Base-by-base conservation (phyloP, 768 basidiomycete species). In the Saitozyma podzolica region DNA sequence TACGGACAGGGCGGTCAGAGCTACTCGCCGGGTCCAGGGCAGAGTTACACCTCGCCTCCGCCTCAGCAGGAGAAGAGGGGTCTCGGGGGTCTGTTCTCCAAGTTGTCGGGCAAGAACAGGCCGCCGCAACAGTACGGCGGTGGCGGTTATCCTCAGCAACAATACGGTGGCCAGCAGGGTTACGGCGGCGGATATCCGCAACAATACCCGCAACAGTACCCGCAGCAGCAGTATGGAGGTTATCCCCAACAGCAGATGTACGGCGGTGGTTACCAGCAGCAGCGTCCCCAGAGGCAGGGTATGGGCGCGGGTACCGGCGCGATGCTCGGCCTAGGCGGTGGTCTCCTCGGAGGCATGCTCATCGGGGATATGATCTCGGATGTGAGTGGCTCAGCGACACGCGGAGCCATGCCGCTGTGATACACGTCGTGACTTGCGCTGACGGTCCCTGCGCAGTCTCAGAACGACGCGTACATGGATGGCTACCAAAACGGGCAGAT, bases 221-320 rank as follows among this genome's bases (percentile, higher is more conserved):
- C 56, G 14, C 65, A 59, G 54, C 61, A 66, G 14, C 65, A 59
- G 54, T 57, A 66, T 39, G 52, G 47, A 9, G 48, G 40, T 9
- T 66, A 62, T 50, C 50, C 20, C 8, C 61, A 50, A 20, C 61
- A 63, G 43, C 13, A 48, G 29, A 58, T 63, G 62, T 20, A 43
- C 9, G 60, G 60, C 7, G 49, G 59, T 16, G 59, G 64, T 5
- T 62, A 62, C 8, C 59, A 62, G 57, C 50, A 56, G 14, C 17
- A 56, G 9, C 64, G 52, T 51, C 68, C 64, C 7, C 54, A 58
- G 20, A 54, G 70, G 20, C 63, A 65, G 59, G 74, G 74, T 16
- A 70, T 75, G 71, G 74, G 74, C 47, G 69, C 71, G 1, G 74
- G 74, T 48, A 67, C 63, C n/a, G 73, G 63, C 20, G 70, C 70